Evolutionary conservation across 305 asterid genomes (phyloP).

Genomic region (Plantago rigida): DNA sequence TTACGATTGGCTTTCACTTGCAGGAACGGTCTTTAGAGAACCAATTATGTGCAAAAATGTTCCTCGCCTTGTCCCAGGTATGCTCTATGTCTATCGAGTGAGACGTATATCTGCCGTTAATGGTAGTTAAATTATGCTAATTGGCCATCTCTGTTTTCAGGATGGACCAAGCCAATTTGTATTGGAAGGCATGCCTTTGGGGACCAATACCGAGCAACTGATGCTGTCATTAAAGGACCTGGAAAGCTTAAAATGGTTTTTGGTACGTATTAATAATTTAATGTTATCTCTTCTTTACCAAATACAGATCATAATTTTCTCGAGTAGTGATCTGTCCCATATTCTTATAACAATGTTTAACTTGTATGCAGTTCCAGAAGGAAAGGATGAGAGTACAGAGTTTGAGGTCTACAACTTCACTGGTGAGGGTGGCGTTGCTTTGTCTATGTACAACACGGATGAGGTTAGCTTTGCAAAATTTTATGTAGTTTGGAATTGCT

Average conservation of each 20-base stretch:
- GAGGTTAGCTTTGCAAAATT: constrained; percentile 40
- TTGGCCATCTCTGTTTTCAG: constrained; percentile 30
- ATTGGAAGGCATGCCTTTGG: constrained; percentile 99
- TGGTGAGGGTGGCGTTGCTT: constrained; percentile 81
- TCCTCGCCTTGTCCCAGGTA: constrained; percentile 95
- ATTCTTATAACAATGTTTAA: no score
- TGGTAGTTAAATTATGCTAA: background rate
- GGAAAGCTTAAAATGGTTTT: constrained; percentile 84
- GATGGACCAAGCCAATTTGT: constrained; percentile 98
- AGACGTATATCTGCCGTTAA: no score
- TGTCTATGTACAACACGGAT: constrained; percentile 89
- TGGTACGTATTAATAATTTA: constrained; percentile 33
- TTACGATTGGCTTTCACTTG: constrained; percentile 23
- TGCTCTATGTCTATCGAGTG: background rate
- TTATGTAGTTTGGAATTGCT: no score
- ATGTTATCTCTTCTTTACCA: no score
- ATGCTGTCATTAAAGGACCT: constrained; percentile 69
- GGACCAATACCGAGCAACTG: constrained; percentile 94
- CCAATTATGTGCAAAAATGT: constrained; percentile 91
- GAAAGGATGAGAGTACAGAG: constrained; percentile 43
- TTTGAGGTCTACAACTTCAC: constrained; percentile 74
- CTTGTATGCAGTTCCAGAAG: constrained; percentile 48
- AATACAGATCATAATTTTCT: no score
- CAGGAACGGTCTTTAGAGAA: constrained; percentile 96
- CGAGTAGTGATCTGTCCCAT: no score